Evolutionary conservation across 768 basidiomycete genomes (phyloP).

Genomic region (Sarcodon aspratus): DNA sequence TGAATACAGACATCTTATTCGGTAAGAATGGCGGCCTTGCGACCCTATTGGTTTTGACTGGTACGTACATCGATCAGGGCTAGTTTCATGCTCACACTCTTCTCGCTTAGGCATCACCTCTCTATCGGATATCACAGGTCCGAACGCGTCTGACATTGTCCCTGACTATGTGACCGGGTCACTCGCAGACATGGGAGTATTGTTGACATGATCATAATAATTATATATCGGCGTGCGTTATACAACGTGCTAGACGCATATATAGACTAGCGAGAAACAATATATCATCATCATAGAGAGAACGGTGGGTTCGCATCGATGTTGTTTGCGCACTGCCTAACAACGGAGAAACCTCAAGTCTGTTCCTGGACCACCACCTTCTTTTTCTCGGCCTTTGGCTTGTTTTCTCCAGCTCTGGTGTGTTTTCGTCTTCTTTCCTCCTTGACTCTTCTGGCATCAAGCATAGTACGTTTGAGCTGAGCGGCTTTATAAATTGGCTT

Average conservation of each 20-base stretch:
- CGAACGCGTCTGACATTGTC: conserved; percentile 55
- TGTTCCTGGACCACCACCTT: conserved; percentile 80
- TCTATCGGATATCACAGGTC: conserved; percentile 62
- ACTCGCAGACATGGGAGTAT: conserved; percentile 63
- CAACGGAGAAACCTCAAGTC: conserved; percentile 21
- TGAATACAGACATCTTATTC: conserved; percentile 94
- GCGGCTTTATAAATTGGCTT: conserved; percentile 84
- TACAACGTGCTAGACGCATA: too few species aligned
- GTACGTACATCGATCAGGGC: conserved; percentile 24
- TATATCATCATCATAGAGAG: too few species aligned
- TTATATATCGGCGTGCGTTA: too few species aligned
- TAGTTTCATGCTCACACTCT: not conserved
- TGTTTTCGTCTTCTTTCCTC: conserved; percentile 90
- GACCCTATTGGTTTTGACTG: conserved; percentile 89
- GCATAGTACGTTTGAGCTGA: conserved; percentile 86
- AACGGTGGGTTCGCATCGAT: too few species aligned
- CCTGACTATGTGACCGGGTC: conserved; percentile 77
- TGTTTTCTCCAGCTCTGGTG: conserved; percentile 72
- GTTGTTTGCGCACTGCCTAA: too few species aligned
- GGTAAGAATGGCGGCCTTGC: conserved; percentile 78
- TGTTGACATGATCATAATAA: conserved; percentile 1
- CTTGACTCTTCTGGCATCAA: conserved; percentile 81
- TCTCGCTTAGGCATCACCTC: conserved; percentile 58
- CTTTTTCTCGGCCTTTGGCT: conserved; percentile 87
- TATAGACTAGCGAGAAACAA: too few species aligned